Evolutionary conservation across 495 filamentous ascomycete genomes (phyloP).

Genomic region (Aspergillus haitiensis): DNA sequence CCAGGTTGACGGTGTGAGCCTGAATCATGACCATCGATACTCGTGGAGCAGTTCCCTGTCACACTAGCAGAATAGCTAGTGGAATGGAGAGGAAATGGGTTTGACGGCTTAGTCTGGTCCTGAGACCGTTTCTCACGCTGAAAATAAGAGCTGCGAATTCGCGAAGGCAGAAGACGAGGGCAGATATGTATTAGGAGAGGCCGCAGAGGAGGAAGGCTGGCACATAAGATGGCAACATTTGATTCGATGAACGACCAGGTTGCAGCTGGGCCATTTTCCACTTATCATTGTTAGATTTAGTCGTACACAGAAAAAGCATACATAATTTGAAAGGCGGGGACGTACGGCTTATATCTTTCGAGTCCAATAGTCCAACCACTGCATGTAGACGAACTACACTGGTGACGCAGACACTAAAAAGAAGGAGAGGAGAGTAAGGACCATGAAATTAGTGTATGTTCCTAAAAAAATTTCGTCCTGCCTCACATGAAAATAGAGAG

Average conservation of each 20-base stretch:
- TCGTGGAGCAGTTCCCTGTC: slow-evolving; percentile 18
- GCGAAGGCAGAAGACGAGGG: slow-evolving; percentile 43
- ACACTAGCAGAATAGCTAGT: slow-evolving; percentile 36
- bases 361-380: slow-evolving; percentile 18
- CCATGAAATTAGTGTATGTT: too few species aligned
- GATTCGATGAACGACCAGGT: slow-evolving; percentile 83
- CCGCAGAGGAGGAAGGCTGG: slow-evolving; percentile 78
- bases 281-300: slow-evolving; percentile 16
- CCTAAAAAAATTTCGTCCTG: too few species aligned
- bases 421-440: slow-evolving; percentile 5
- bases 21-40: neutral
- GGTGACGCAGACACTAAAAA: slow-evolving; percentile 39
- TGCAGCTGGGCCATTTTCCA: slow-evolving; percentile 50
- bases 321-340: neutral
- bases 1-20: slow-evolving; percentile 6
- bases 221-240: slow-evolving; percentile 78
- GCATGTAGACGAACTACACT: slow-evolving; percentile 35
- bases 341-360: slow-evolving; percentile 30
- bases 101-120: slow-evolving; percentile 9
- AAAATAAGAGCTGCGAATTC: slow-evolving; percentile 21
- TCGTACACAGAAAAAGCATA: neutral
- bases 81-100: slow-evolving; percentile 13
- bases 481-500: neutral
- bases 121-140: slow-evolving; percentile 20
- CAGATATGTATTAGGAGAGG: slow-evolving; percentile 73